Percentiles rank a stretch among this genome's conserved stretches.
Evolutionary conservation across 805 yeast genomes (phyloP).

Genomic region (Teunomyces gatunensis): DNA sequence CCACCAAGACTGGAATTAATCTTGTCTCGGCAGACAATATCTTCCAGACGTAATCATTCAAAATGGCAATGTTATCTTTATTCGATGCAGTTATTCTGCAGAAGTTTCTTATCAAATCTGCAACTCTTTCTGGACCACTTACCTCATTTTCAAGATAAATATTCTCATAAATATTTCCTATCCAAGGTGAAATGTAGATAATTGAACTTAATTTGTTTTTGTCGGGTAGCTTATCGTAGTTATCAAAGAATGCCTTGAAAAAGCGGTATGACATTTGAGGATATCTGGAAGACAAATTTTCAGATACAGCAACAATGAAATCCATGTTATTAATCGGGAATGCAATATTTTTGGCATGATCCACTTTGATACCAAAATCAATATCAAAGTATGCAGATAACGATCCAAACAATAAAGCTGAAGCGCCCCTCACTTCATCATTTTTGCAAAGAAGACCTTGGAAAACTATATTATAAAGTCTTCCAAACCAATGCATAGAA

Average conservation of each 20-base stretch:
- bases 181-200: slow-evolving; percentile 69
- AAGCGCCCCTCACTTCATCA: slow-evolving; percentile 57
- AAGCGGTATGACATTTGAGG: slow-evolving; percentile 64
- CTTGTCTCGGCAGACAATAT: slow-evolving; percentile 60
- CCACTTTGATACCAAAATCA: slow-evolving; percentile 55
- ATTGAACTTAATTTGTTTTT: slow-evolving; percentile 42
- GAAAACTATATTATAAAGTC: slow-evolving; percentile 60
- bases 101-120: slow-evolving; percentile 59
- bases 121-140: slow-evolving; percentile 58
- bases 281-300: slow-evolving; percentile 50
- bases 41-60: slow-evolving; percentile 67
- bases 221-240: slow-evolving; percentile 37
- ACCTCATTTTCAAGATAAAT: slow-evolving; percentile 55
- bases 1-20: slow-evolving; percentile 56
- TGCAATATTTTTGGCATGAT: slow-evolving; percentile 55
- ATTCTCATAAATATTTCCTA: slow-evolving; percentile 57
- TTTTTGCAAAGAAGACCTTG: slow-evolving; percentile 64
- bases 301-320: slow-evolving; percentile 56
- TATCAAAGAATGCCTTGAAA: slow-evolving; percentile 47
- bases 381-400: slow-evolving; percentile 58
- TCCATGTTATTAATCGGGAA: slow-evolving; percentile 68
- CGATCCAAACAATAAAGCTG: slow-evolving; percentile 62
- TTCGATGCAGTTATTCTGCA: slow-evolving; percentile 56
- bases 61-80: slow-evolving; percentile 46
- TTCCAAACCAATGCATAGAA: slow-evolving; percentile 46